Conservation (phyloP, 345 rosid species). For the Acer campestre region DNA sequence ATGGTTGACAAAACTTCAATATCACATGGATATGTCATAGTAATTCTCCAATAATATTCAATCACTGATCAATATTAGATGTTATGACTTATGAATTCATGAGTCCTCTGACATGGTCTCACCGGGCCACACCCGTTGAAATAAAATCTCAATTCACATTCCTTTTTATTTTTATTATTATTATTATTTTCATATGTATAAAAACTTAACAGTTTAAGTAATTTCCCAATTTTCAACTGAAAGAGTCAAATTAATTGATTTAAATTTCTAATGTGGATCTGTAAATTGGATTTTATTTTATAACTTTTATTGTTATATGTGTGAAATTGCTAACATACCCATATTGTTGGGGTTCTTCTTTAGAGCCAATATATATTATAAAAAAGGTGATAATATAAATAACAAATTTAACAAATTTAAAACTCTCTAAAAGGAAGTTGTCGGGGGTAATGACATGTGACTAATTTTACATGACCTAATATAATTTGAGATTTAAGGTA, state of each 20-base stretch:
- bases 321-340: neutral
- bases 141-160: neutral
- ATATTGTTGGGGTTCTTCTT: neutral
- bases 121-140: neutral
- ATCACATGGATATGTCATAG: slow-evolving; percentile 7
- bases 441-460: too few species aligned
- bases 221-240: neutral
- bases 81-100: too few species aligned
- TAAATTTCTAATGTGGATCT: neutral
- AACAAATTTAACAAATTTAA: too few species aligned
- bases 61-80: too few species aligned
- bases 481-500: too few species aligned
- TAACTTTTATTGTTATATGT: neutral
- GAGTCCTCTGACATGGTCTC: neutral
- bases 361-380: too few species aligned
- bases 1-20: neutral
- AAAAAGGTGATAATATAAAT: too few species aligned
- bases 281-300: neutral
- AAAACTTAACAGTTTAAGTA: too few species aligned
- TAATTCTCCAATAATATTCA: neutral
- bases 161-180: too few species aligned
- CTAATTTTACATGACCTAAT: too few species aligned
- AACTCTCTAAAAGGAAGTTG: too few species aligned
- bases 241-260: neutral
- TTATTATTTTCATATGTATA: too few species aligned